A percentile compares a stretch with the other conserved stretches of the same genome.
These are phyloP conservation scores for Uncinocarpus reesii DNA, from an alignment of 2,329 filamentous ascomycete species.

Conservation along the genomic window DNA sequence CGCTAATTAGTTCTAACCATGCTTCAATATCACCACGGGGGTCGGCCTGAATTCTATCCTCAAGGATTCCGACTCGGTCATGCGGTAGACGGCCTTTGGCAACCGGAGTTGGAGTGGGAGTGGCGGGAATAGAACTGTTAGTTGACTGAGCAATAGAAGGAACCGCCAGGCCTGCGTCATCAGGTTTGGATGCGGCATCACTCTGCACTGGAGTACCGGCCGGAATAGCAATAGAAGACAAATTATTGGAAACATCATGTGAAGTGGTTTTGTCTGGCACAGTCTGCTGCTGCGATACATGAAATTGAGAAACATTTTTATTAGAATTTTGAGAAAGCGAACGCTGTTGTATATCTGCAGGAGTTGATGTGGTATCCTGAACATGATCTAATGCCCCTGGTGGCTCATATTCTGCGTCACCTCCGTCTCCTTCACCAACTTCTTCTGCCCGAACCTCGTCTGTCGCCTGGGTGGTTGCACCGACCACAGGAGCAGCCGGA, in stretches of 20 bases:
- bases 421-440: slow-evolving; percentile 43
- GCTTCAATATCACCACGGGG: slow-evolving; percentile 85
- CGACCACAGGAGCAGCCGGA: slow-evolving; percentile 26
- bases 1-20: slow-evolving; percentile 77
- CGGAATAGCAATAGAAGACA: slow-evolving; percentile 40
- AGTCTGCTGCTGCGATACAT: slow-evolving; percentile 53
- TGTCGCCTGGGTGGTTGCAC: slow-evolving; percentile 43
- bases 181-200: slow-evolving; percentile 30
- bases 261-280: slow-evolving; percentile 39
- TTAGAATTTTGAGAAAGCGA: slow-evolving; percentile 47
- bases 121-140: slow-evolving; percentile 31
- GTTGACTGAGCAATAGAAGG: slow-evolving; percentile 23
- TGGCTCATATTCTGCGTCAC: slow-evolving; percentile 45
- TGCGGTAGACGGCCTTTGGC: slow-evolving; percentile 51
- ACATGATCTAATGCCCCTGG: slow-evolving; percentile 40
- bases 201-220: slow-evolving; percentile 38
- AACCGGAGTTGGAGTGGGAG: slow-evolving; percentile 37
- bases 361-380: slow-evolving; percentile 41
- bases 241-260: slow-evolving; percentile 43
- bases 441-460: slow-evolving; percentile 55
- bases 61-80: slow-evolving; percentile 68
- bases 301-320: slow-evolving; percentile 46
- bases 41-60: slow-evolving; percentile 86
- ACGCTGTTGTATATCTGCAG: slow-evolving; percentile 43
- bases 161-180: slow-evolving; percentile 15